Evolutionary conservation across 2,329 filamentous ascomycete genomes (phyloP), one percentile per base, ranked within the genome.

Genomic region (Penicillium rolfsii): DNA sequence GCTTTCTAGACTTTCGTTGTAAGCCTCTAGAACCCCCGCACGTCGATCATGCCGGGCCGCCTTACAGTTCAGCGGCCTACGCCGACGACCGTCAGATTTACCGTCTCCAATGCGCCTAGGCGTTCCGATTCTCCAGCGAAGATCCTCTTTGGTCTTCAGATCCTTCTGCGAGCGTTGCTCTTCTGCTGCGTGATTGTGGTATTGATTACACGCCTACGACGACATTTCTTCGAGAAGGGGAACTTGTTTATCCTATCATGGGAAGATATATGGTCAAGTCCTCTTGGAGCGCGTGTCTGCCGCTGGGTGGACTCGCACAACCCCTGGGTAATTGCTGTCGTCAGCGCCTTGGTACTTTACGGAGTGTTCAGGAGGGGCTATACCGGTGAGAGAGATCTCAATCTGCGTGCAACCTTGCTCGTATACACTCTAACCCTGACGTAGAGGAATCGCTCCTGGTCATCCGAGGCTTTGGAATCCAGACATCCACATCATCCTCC

Each of bases 51-150:
- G 89, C 82, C 90, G 66, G 85, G 84, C 45, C 85, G 71, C 60
- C 74, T 79, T 33, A 72, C 69, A 46, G 62, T 74, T 46, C 71
- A 74, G 56, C 76, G 76, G 63, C 90, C 91, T 53, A 93, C 95
- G 26, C 89, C 91, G 50, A 96, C 93, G 2, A 97, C 95, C n/a
- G 88, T 91, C 74, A 90, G 91, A 67, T 98, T 94, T 83, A 96
- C 90, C 33, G 91, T 97, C 58, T 95, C 93, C 38, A 97, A 93
- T 60, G 86, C 87, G 48, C 87, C 90, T 12, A 72, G 76, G 12
- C 78, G 77, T 38, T 75, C 74, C 9, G 83, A 80, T 16, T 70
- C 83, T 35, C 71, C 81, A 14, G 78, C 83, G 12, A 80, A 76
- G 59, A 59, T 81, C 50, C 66, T 79, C 5, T 81, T 79, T 66